Conservation (phyloP, 2,329 filamentous ascomycete species). For the Trichophyton rubrum region DNA sequence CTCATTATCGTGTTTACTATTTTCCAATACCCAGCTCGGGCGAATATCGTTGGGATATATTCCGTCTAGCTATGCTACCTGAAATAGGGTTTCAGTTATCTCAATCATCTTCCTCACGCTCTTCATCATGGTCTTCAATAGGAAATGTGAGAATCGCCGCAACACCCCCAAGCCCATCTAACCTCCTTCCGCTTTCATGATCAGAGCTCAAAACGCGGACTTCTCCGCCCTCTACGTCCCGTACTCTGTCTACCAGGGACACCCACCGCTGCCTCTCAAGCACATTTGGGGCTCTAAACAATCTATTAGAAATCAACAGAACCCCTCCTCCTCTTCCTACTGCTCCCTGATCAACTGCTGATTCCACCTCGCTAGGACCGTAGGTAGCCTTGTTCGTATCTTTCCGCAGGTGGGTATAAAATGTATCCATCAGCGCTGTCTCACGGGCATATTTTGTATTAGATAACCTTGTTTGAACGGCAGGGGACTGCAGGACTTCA, state of each 20-base stretch:
- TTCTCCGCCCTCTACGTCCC: conserved; percentile 67
- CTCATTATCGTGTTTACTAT: neutral
- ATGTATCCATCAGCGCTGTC: conserved; percentile 70
- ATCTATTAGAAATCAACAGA: conserved; percentile 70
- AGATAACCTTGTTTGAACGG: conserved; percentile 63
- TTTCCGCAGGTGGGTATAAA: conserved; percentile 62
- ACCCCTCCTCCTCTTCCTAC: conserved; percentile 77
- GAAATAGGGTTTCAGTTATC: neutral
- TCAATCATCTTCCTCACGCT: conserved; percentile 36
- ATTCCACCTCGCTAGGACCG: conserved; percentile 67
- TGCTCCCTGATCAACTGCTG: conserved; percentile 73
- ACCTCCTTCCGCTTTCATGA: conserved; percentile 79
- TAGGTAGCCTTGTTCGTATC: conserved; percentile 90
- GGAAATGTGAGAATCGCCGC: conserved; percentile 87
- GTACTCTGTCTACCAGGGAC: conserved; percentile 73
- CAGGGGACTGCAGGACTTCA: conserved; percentile 70
- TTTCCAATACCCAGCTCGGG: neutral
- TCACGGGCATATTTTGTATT: conserved; percentile 83
- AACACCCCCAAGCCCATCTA: conserved; percentile 75
- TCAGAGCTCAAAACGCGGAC: conserved; percentile 81
- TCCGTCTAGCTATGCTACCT: neutral
- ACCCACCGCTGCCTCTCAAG: conserved; percentile 69
- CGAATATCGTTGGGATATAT: neutral
- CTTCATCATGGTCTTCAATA: conserved; percentile 65
- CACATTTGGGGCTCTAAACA: conserved; percentile 77